Conservation (phyloP, 805 yeast species). For the Cyberlindnera misumaiensis region DNA sequence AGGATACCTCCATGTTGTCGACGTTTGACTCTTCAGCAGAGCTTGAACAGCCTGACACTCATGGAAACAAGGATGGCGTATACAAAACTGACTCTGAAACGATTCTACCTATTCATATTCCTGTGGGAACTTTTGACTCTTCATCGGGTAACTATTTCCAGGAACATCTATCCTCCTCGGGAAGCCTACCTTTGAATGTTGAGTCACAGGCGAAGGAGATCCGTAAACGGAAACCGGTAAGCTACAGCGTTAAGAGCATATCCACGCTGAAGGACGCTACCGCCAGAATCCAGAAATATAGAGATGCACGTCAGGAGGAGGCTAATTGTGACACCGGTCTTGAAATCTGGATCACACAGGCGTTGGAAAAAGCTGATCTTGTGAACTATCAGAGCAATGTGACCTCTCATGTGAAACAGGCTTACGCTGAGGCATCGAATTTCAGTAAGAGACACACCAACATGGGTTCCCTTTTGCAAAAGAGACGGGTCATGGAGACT, state of each 20-base stretch:
- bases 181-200: too few species aligned
- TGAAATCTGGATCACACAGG: constrained; percentile 43
- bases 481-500: constrained; percentile 41
- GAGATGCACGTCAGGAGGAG: constrained; percentile 37
- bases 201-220: not conserved
- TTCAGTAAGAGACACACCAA: constrained; percentile 28
- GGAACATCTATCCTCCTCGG: constrained; percentile 6
- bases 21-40: constrained; percentile 2
- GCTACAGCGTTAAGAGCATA: constrained; percentile 34
- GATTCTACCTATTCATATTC: constrained; percentile 19
- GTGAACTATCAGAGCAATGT: constrained; percentile 20
- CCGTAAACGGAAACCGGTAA: constrained; percentile 2
- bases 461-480: constrained; percentile 41
- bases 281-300: constrained; percentile 35
- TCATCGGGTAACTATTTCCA: constrained; percentile 7
- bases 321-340: constrained; percentile 47
- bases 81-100: constrained; percentile 21
- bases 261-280: constrained; percentile 34
- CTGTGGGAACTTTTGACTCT: constrained; percentile 9
- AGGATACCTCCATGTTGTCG: constrained; percentile 13
- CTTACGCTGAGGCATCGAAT: constrained; percentile 50
- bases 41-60: not conserved
- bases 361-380: constrained; percentile 27
- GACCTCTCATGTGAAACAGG: constrained; percentile 45
- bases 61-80: constrained; percentile 8